Percentiles rank a stretch among this genome's conserved stretches.
These are phyloP conservation scores for Phytomonas francai DNA, from an alignment of 208 protist genomes.

Conservation along the genomic window DNA sequence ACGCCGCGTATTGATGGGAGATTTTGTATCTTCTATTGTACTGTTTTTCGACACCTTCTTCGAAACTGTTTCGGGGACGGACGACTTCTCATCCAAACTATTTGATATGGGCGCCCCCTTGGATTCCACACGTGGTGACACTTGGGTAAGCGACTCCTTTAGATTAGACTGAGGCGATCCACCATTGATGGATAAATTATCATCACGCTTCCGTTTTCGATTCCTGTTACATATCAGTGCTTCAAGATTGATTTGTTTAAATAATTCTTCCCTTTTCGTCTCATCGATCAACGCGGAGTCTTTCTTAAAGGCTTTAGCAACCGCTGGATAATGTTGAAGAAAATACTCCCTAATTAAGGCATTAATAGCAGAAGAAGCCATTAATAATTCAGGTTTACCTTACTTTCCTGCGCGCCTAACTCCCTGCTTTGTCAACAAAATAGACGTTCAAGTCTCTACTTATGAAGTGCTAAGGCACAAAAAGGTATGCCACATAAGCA, in stretches of 20 bases:
- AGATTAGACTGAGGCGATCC: neutral
- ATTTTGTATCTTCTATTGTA: conserved; percentile 18
- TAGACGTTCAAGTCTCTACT: neutral
- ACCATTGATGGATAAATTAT: neutral
- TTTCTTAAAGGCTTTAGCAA: conserved; percentile 28
- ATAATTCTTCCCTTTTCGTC: neutral
- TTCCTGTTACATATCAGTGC: neutral
- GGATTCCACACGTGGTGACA: conserved; percentile 25
- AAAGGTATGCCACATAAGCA: neutral
- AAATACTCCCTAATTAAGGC: conserved; percentile 45
- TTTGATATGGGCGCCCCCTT: conserved; percentile 46
- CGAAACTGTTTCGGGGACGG: conserved; percentile 14
- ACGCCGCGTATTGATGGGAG: neutral
- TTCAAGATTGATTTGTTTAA: neutral
- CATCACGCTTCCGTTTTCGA: neutral
- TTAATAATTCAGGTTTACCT: conserved; percentile 7
- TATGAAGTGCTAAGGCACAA: neutral
- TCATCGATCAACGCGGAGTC: conserved; percentile 12
- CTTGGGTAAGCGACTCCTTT: conserved; percentile 14
- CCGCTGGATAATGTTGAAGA: conserved; percentile 22
- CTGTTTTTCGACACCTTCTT: conserved; percentile 11
- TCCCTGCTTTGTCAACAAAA: neutral
- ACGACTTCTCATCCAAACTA: conserved; percentile 36
- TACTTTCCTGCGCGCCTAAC: neutral
- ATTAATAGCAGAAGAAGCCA: conserved; percentile 38